A percentile compares a stretch with the other conserved stretches of the same genome.
Conservation (phyloP, 176 grass and related monocot genomes). For the Aegilops umbellulata region DNA sequence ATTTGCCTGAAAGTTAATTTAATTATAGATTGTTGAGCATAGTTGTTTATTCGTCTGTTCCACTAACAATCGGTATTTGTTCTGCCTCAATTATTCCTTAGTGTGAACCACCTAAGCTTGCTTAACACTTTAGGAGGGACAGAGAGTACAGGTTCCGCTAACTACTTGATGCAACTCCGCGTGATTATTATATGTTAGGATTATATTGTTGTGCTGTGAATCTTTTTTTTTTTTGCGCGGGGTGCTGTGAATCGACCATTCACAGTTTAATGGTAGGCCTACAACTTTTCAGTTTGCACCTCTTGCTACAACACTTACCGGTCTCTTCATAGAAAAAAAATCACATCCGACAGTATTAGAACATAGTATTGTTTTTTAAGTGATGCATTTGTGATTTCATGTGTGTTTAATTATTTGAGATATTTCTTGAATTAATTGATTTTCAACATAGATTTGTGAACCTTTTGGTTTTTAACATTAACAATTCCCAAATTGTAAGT, state of each 20-base stretch:
- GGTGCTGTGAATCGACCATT: neutral
- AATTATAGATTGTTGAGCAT: neutral
- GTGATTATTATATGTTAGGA: neutral
- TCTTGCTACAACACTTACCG: neutral
- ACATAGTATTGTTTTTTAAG: too few species aligned
- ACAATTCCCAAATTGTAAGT: too few species aligned
- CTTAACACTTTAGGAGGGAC: neutral
- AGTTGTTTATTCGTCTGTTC: neutral
- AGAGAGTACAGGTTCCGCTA: neutral
- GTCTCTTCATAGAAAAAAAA: neutral
- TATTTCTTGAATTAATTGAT: too few species aligned
- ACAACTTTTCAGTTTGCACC: neutral
- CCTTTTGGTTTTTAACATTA: too few species aligned
- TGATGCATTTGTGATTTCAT: too few species aligned
- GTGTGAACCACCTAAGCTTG: neutral
- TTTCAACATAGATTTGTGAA: too few species aligned
- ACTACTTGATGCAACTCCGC: neutral
- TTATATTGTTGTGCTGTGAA: neutral
- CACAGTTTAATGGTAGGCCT: neutral
- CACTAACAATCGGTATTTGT: slow-evolving; percentile 4
- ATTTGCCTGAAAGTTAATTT: neutral
- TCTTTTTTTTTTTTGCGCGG: too few species aligned
- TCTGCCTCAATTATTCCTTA: neutral
- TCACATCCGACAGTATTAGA: neutral
- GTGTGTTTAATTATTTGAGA: too few species aligned